Percentiles rank a stretch among this genome's conserved stretches.
Conservation (phyloP, 139 green algal species). For the Parachlorella kessleri region DNA sequence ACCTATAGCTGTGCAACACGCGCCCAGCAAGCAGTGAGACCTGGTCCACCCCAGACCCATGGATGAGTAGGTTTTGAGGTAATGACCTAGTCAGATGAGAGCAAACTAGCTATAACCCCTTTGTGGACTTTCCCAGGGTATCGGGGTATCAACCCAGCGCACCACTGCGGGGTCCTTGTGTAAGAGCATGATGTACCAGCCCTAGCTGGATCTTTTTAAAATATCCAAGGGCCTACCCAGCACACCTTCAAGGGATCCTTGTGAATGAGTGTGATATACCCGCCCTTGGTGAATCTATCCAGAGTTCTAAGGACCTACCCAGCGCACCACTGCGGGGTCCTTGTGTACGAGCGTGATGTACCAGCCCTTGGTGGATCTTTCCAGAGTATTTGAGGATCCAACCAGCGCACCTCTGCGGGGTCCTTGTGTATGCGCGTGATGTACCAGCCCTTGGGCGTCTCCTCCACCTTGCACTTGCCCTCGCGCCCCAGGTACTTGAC, state of each 20-base stretch:
- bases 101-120: no score
- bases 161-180: conserved; percentile 46
- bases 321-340: conserved; percentile 36
- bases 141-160: no score
- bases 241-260: conserved; percentile 37
- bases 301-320: no score
- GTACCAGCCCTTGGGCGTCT: conserved; percentile 96
- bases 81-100: no score
- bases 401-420: conserved; percentile 22
- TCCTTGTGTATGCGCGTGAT: conserved; percentile 66
- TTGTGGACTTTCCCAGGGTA: no score
- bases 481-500: conserved; percentile 75
- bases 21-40: no score
- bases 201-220: conserved; percentile 94
- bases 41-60: no score
- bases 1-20: no score
- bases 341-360: conserved; percentile 73
- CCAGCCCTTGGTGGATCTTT: conserved; percentile 96
- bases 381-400: no score
- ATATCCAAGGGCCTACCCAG: no score
- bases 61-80: no score
- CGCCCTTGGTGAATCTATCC: no score
- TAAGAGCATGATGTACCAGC: conserved; percentile 87
- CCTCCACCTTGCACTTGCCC: conserved; percentile 92
- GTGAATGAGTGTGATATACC: conserved; percentile 79